These are phyloP conservation scores for Pleurotus ostreatus DNA, from an alignment of 768 basidiomycete species.

Conservation along the genomic window DNA sequence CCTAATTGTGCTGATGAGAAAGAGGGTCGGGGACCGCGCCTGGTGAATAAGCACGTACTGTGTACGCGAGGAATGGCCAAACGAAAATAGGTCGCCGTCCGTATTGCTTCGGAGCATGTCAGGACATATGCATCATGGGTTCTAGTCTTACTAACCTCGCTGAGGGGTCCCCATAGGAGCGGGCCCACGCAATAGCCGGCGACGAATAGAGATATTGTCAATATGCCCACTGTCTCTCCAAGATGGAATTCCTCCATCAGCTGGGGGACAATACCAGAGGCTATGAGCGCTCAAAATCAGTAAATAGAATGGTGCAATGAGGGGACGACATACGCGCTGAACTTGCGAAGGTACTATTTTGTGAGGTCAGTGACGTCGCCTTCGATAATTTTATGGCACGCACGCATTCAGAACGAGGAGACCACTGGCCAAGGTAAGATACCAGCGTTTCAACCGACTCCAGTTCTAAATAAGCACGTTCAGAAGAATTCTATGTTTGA, in stretches of 20 bases:
- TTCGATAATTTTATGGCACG: slow-evolving; percentile 15
- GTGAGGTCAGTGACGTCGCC: neutral
- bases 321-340: slow-evolving; percentile 38
- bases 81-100: slow-evolving; percentile 61
- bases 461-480: slow-evolving; percentile 38
- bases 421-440: slow-evolving; percentile 44
- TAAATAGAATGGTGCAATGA: neutral
- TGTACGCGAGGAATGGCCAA: slow-evolving; percentile 51
- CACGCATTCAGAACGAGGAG: slow-evolving; percentile 54
- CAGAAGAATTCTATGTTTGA: slow-evolving; percentile 5
- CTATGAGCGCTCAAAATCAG: slow-evolving; percentile 15
- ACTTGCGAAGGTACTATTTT: slow-evolving; percentile 56
- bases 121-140: slow-evolving; percentile 34
- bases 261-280: slow-evolving; percentile 42
- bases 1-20: slow-evolving; percentile 22
- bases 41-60: slow-evolving; percentile 28
- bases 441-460: slow-evolving; percentile 43
- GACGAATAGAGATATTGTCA: slow-evolving; percentile 61
- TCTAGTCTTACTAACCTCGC: neutral
- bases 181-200: slow-evolving; percentile 68
- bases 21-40: neutral
- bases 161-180: slow-evolving; percentile 52
- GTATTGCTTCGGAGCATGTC: slow-evolving; percentile 46
- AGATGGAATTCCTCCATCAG: slow-evolving; percentile 46
- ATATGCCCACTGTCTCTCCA: slow-evolving; percentile 44